Evolutionary conservation across 345 rosid genomes (phyloP).

Genomic region (Ceriops zippeliana): DNA sequence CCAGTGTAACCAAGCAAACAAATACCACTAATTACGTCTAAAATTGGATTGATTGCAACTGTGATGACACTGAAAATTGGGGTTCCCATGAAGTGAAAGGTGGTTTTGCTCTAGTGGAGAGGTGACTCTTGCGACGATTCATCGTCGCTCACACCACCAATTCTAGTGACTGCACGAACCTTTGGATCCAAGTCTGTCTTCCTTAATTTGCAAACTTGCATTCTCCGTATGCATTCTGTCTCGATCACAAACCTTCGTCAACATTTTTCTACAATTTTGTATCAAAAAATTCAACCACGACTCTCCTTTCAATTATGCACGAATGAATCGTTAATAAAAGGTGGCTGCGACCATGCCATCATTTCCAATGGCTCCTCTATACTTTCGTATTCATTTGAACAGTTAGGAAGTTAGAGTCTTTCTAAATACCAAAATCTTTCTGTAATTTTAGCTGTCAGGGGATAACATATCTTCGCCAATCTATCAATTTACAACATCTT

Average conservation of each 20-base stretch:
- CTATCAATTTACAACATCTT: constrained; percentile 30
- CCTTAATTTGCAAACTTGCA: constrained; percentile 87
- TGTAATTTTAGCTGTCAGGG: no score
- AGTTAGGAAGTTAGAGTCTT: not conserved
- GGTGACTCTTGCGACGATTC: constrained; percentile 73
- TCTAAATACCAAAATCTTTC: constrained; percentile 1
- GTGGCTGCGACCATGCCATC: constrained; percentile 91
- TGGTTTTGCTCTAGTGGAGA: constrained; percentile 75
- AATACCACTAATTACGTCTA: no score
- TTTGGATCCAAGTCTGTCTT: constrained; percentile 92
- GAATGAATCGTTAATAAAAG: not conserved
- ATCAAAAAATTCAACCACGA: constrained; percentile 11
- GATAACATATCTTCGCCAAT: constrained; percentile 4
- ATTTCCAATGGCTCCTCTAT: constrained; percentile 92
- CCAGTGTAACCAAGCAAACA: no score
- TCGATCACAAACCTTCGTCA: constrained; percentile 81
- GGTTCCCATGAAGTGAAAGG: constrained; percentile 95
- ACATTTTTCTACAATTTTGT: constrained; percentile 87
- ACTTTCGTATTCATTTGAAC: constrained; percentile 84
- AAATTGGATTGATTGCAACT: not conserved
- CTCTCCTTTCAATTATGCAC: not conserved
- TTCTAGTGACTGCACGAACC: constrained; percentile 80
- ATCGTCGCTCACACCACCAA: constrained; percentile 60
- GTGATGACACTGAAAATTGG: constrained; percentile 61
- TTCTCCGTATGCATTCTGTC: constrained; percentile 78